Conservation (phyloP, 257 asterid genomes). For the Solanum pennellii region DNA sequence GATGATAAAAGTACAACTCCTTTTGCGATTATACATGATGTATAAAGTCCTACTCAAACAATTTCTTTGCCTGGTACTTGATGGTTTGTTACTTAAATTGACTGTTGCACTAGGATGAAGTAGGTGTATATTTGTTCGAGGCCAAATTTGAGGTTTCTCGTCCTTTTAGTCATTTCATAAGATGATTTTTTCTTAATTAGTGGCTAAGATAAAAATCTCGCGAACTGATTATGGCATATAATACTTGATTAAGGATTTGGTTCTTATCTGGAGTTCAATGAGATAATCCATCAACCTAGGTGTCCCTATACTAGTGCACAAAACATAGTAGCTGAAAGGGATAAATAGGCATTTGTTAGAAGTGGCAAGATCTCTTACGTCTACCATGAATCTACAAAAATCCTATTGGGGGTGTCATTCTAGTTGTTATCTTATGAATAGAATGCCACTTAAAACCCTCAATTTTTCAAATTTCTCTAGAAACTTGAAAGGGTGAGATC, state of each 20-base stretch:
- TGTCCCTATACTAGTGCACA: background rate
- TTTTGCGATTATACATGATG: background rate
- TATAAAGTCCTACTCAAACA: background rate
- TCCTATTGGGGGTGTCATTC: background rate
- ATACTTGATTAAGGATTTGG: background rate
- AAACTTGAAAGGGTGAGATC: background rate
- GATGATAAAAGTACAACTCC: background rate
- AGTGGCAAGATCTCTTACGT: background rate
- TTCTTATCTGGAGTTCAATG: background rate
- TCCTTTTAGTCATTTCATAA: background rate
- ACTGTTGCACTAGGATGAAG: background rate
- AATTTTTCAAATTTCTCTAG: background rate
- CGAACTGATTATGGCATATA: background rate
- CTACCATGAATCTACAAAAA: background rate
- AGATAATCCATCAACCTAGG: background rate
- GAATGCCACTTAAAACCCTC: background rate
- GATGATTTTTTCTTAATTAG: background rate
- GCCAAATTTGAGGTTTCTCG: background rate
- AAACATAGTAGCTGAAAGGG: background rate
- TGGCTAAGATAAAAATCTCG: background rate
- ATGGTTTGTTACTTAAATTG: background rate
- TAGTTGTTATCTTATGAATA: background rate
- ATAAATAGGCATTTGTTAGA: background rate
- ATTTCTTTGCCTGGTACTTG: background rate
- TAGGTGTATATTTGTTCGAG: background rate